Evolutionary conservation across 768 basidiomycete species (phyloP).

Genomic region (Naganishia onofrii): DNA sequence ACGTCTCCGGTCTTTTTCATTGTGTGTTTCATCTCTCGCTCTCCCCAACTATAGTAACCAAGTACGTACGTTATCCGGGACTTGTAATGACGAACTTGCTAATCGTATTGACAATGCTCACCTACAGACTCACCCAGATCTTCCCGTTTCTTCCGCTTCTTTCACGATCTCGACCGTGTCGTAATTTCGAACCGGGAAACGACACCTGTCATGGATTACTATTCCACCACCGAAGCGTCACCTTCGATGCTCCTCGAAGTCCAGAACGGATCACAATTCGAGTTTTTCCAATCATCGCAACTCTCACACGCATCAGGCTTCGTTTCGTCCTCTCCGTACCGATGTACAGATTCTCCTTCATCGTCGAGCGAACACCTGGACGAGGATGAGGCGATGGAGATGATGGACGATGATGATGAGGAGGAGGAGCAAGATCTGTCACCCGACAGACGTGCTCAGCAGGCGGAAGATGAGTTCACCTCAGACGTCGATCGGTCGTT

Average conservation of each 20-base stretch:
- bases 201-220: neutral
- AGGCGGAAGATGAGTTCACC: conserved; percentile 11
- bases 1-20: neutral
- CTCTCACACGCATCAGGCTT: conserved; percentile 4
- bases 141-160: neutral
- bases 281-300: conserved; percentile 21
- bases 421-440: conserved; percentile 9
- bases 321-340: conserved; percentile 20
- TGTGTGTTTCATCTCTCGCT: conserved; percentile 13
- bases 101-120: neutral
- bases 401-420: conserved; percentile 23
- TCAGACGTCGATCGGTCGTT: conserved; percentile 25
- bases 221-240: conserved; percentile 1
- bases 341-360: conserved; percentile 13
- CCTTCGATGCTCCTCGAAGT: conserved; percentile 12
- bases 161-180: neutral
- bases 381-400: conserved; percentile 18
- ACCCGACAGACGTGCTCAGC: neutral
- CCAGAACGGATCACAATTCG: conserved; percentile 7
- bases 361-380: conserved; percentile 10
- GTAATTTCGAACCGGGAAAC: neutral
- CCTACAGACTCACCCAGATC: neutral
- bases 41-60: neutral
- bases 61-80: neutral
- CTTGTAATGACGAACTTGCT: neutral